Evolutionary conservation across 768 basidiomycete species (phyloP), one percentile per base, ranked within the genome.

Genomic region (Boletus reticulatus): DNA sequence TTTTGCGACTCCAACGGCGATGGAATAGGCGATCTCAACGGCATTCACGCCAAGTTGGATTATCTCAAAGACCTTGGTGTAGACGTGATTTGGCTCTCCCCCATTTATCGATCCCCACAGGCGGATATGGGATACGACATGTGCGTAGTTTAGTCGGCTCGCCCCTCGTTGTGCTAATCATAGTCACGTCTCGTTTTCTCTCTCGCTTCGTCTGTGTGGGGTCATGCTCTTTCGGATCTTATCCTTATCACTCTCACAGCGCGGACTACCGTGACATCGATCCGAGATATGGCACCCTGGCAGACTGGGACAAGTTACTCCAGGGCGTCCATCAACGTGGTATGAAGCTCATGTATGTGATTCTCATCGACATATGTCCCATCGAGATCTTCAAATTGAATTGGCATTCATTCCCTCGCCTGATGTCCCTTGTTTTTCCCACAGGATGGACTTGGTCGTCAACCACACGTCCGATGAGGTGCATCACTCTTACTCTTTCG

Each of bases 61-160:
- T 88, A 92, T 67, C 73, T 91, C 50, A 79, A 83, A 52, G 78
- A 81, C 45, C 76, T 92, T 6, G 88, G 87, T 0, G 82, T 84
- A 4, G 81, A 87, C 57, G 78, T 84, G 0, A 62, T 89, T 14
- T 90, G 88, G 88, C 76, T 90, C 16, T 63, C 59, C 0, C 64
- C 66, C 42, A 88, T 90, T 41, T 91, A 88, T 70, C 75, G 78
- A 50, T 84, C 81, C 2, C 88, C 87, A 0, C 73, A 82, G 52
- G 82, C 80, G 3, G 87, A 89, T 68, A 88, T 88, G 85, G 87
- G 85, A 9, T 87, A 88, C 55, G 85, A 87, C 62, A 86, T 85
- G 83, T 84, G 62, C 53, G 78, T 56, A 8, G 6, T 17, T 31
- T 14, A 10, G 20, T 36, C 3, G 6, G 4, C 5, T 53, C 27